Conservation (phyloP, 2,329 filamentous ascomycete genomes). For the Fusarium protoensiforme region DNA sequence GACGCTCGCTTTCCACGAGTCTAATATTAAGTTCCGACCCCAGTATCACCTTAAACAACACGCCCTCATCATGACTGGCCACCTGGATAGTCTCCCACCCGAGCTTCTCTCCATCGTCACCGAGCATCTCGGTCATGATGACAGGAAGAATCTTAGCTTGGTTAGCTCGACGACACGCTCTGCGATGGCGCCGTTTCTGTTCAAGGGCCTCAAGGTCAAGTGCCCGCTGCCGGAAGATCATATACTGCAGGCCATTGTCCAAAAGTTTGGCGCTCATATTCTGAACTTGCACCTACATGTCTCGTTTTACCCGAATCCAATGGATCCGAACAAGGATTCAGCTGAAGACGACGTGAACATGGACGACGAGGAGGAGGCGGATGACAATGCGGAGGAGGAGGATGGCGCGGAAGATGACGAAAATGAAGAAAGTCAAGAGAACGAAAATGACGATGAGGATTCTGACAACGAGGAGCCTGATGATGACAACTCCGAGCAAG, state of each 20-base stretch:
- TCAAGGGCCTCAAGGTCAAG: background rate
- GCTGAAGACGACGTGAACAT: background rate
- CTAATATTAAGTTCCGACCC: background rate
- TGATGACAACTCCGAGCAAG: background rate
- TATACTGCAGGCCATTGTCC: background rate
- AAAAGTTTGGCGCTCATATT: background rate
- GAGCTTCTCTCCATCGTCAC: background rate
- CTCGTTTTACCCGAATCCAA: background rate
- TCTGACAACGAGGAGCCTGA: background rate
- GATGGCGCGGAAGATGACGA: background rate
- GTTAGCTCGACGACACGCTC: background rate
- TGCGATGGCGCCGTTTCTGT: background rate
- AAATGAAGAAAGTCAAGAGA: background rate
- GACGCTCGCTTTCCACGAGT: background rate
- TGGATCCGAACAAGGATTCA: background rate
- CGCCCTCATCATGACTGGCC: background rate
- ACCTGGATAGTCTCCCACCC: background rate
- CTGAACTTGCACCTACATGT: background rate
- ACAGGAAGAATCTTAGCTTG: background rate
- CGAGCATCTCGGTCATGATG: background rate
- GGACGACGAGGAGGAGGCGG: background rate
- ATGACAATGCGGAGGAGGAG: background rate
- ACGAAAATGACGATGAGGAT: background rate
- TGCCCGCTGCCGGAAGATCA: conserved; percentile 4
- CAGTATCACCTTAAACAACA: too few relatives aligned